These are phyloP conservation scores for Botrytis pseudocinerea DNA, from an alignment of 2,329 filamentous ascomycete species.

Conservation along the genomic window DNA sequence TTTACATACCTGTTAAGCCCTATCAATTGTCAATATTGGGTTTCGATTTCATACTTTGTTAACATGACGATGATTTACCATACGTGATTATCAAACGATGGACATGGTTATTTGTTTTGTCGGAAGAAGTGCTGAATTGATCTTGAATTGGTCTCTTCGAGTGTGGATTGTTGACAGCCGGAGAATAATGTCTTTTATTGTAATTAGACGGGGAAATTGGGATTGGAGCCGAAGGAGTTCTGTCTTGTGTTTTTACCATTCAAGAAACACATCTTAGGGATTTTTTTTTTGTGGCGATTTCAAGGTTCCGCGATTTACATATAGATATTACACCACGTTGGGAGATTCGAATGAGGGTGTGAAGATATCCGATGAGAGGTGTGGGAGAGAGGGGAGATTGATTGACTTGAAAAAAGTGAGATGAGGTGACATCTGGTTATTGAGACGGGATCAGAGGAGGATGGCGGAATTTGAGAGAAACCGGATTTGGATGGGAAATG, in stretches of 20 bases:
- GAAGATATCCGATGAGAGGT: neutral
- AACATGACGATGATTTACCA: conserved; percentile 2
- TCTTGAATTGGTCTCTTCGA: neutral
- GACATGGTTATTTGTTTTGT: conserved; percentile 12
- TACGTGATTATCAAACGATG: neutral
- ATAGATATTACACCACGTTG: conserved; percentile 4
- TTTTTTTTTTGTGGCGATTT: conserved; percentile 13
- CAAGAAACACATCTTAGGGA: conserved; percentile 10
- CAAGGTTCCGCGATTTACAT: neutral
- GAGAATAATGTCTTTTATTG: conserved; percentile 16
- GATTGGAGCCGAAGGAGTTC: conserved; percentile 15
- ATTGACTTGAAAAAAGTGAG: neutral
- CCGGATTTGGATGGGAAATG: neutral
- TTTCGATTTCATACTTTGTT: neutral
- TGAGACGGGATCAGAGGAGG: neutral
- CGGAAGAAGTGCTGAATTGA: neutral
- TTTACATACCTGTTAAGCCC: conserved; percentile 17
- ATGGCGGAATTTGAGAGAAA: neutral
- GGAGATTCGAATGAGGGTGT: neutral
- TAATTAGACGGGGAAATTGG: conserved; percentile 12
- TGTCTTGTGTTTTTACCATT: conserved; percentile 3
- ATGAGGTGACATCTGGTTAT: neutral
- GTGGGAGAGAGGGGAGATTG: neutral
- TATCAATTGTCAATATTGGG: conserved; percentile 22
- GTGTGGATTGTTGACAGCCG: neutral